A percentile compares a stretch with the other conserved stretches of the same genome.
phyloP scores from a whole-genome alignment of 2,329 filamentous ascomycete genomes.

The Alternaria panax region DNA sequence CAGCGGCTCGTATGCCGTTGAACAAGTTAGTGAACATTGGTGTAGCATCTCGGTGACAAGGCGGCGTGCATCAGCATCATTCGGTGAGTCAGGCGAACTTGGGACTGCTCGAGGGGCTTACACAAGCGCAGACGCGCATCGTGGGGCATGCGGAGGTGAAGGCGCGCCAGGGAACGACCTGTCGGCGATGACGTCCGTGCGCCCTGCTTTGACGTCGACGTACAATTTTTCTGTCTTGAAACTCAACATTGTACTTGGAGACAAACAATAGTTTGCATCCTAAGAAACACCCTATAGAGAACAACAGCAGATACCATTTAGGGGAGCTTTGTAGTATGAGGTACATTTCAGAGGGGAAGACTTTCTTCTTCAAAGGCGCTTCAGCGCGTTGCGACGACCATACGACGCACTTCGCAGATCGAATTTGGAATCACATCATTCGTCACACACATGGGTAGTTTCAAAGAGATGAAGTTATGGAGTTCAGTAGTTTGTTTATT shows the following conservation, averaged over 20 bases:
- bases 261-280: neutral
- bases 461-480: neutral
- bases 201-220: conserved; percentile 4
- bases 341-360: neutral
- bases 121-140: conserved; percentile 19
- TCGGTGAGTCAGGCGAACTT: neutral
- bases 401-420: neutral
- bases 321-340: neutral
- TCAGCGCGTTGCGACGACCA: neutral
- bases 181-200: conserved; percentile 17
- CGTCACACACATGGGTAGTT: too few species aligned
- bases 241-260: neutral
- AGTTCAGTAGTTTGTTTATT: neutral
- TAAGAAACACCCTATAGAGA: neutral
- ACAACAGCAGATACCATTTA: neutral
- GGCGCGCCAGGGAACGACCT: conserved; percentile 8
- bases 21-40: conserved; percentile 16
- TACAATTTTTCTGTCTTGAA: neutral
- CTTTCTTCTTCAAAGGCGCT: neutral
- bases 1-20: conserved; percentile 10
- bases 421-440: too few species aligned
- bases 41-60: conserved; percentile 15
- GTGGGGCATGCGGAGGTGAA: conserved; percentile 28
- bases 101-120: neutral
- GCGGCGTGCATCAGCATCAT: conserved; percentile 11